Evolutionary conservation across 371 early-diverging fungal species (phyloP).

Genomic region (Mucor sp.): DNA sequence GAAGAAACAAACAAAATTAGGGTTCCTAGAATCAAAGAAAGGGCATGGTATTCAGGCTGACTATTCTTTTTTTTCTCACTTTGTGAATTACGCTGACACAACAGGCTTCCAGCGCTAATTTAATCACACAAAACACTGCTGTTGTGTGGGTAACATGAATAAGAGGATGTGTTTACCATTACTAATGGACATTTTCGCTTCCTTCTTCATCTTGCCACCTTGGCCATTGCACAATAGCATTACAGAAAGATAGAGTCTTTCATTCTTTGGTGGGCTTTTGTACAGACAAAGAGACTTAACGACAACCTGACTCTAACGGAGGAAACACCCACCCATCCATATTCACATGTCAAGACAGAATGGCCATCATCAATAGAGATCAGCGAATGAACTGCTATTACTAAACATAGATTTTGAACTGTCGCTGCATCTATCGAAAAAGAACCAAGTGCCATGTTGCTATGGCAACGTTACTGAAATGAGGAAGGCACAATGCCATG

Average conservation of each 20-base stretch:
- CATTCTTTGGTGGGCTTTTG: not conserved
- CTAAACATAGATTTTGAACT: not conserved
- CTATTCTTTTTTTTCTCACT: slow-evolving; percentile 10
- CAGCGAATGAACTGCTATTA: not conserved
- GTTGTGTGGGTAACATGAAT: not conserved
- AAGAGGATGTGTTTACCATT: not conserved
- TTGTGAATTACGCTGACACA: slow-evolving; percentile 4
- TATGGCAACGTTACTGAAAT: too few relatives aligned
- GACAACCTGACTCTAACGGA: not conserved
- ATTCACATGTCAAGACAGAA: not conserved
- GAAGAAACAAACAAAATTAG: slow-evolving; percentile 8
- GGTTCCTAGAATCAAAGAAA: not conserved
- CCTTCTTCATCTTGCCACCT: not conserved
- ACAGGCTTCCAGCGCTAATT: not conserved
- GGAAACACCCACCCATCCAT: not conserved
- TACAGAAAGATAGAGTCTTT: not conserved
- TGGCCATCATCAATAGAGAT: too few relatives aligned
- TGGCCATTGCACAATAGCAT: not conserved
- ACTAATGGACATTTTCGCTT: not conserved
- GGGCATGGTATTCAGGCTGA: slow-evolving; percentile 21
- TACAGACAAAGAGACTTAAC: not conserved
- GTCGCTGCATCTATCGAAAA: not conserved
- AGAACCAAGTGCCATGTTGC: not conserved
- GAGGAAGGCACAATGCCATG: not conserved
- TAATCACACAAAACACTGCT: not conserved